Evolutionary conservation across 2,329 filamentous ascomycete species (phyloP), one percentile per base, ranked within the genome.

Genomic region (Colletotrichum sp.): DNA sequence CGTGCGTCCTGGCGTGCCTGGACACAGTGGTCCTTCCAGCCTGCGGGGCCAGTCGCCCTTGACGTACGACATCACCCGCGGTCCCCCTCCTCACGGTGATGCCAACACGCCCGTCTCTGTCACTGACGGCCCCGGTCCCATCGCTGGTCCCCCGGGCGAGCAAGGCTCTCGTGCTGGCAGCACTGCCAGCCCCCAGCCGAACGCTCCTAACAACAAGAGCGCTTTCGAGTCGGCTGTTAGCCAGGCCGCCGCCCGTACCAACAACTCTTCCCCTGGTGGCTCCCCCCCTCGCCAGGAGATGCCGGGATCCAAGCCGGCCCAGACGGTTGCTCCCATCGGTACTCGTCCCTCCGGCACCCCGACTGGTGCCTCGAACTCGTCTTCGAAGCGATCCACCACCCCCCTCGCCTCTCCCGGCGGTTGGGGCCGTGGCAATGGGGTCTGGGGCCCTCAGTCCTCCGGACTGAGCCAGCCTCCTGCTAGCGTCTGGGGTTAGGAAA

Each of bases 321-420:
- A 90, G 77, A 89, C 94, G 6, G 96, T 99, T 69, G 96, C 96
- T 26, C 96, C 97, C 21, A 99, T 99, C 80, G 97, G 97, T 78
- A 98, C 96, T 74, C 94, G 97, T 60, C 96, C 96, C 5, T 90
- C 91, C 21, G 90, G 89, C 52, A 90, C 89, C 39, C 86, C 91
- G n/a, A 86, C 85, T 36, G 79, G 83, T 52, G 84, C 82, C 32
- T 85, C 85, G 10, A 84, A 87, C 55, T 89, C 91, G 77, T 87
- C 88, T 28, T 83, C 88, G 85, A 97, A 97, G 84, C 95, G 95
- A 76, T 95, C 96, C 0, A 98, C 95, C 9, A 98, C 96, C 4
- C 96, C 96, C 70, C 90, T 98, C 34, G 93, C 96, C n/a, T 98
- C 96, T n/a, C 96, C 96, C 15, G 89, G 93, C 21, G 92, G 93